phyloP scores from a whole-genome alignment of 1,284 basidiomycete genomes.

The Leucoagaricus sp. region DNA sequence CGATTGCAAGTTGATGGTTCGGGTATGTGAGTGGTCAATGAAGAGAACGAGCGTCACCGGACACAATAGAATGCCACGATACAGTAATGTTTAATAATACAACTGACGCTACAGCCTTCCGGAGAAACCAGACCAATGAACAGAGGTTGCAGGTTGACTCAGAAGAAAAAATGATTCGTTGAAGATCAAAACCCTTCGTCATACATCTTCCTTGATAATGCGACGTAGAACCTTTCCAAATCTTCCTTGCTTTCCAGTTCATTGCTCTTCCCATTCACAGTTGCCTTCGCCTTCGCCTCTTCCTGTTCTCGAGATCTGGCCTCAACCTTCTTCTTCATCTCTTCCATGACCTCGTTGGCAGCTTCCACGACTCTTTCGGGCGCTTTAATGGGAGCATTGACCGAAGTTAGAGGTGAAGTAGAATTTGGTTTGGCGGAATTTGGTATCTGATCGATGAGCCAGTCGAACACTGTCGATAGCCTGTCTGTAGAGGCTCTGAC shows the following conservation, averaged over 20 bases:
- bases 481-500: conserved; percentile 69
- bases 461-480: conserved; percentile 72
- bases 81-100: neutral
- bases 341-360: conserved; percentile 9
- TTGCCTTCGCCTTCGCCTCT: conserved; percentile 27
- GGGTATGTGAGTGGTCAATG: neutral
- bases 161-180: neutral
- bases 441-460: conserved; percentile 75
- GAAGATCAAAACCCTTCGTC: conserved; percentile 68
- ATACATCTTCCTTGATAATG: conserved; percentile 75
- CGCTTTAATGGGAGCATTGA: conserved; percentile 11
- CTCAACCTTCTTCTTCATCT: conserved; percentile 1
- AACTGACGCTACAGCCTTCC: neutral
- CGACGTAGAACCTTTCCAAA: conserved; percentile 76
- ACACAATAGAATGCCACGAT: neutral
- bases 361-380: conserved; percentile 10
- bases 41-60: neutral
- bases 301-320: conserved; percentile 3
- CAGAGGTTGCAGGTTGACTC: neutral
- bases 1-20: neutral
- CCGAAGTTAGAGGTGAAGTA: neutral
- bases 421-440: conserved; percentile 21
- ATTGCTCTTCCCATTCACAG: conserved; percentile 34
- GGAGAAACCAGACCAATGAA: neutral
- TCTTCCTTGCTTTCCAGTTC: conserved; percentile 63